Evolutionary conservation across 2,329 filamentous ascomycete genomes (phyloP).

Genomic region (Epichloe sibirici): DNA sequence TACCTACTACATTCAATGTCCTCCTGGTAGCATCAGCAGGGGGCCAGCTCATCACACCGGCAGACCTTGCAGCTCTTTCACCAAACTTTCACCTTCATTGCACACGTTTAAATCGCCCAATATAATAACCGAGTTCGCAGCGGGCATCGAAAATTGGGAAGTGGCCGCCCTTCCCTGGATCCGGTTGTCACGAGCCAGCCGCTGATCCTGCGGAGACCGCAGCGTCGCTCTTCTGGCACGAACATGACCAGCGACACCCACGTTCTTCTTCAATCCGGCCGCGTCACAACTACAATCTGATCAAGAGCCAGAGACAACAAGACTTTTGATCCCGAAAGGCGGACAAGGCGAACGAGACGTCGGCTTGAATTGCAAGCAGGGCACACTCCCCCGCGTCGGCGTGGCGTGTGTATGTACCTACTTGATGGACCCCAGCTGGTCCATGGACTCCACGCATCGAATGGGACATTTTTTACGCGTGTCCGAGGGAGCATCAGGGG

Average conservation of each 20-base stretch:
- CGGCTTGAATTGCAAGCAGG: constrained; percentile 3
- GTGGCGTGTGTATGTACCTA: background rate
- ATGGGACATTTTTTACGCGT: too few species aligned
- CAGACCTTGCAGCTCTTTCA: background rate
- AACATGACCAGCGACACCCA: background rate
- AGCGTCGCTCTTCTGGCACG: background rate
- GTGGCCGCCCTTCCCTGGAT: background rate
- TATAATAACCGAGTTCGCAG: background rate
- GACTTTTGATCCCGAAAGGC: background rate
- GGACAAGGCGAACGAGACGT: constrained; percentile 1
- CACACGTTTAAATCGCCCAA: constrained; percentile 3
- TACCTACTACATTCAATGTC: background rate
- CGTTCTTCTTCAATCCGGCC: constrained; percentile 3
- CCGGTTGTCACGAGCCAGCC: constrained; percentile 2
- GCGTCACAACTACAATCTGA: background rate
- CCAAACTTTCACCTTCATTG: background rate
- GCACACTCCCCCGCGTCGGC: background rate
- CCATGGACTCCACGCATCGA: too few species aligned
- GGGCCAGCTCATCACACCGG: background rate
- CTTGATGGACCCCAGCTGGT: constrained; percentile 1
- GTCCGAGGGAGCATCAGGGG: too few species aligned
- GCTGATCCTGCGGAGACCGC: background rate
- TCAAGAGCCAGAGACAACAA: background rate
- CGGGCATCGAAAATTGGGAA: constrained; percentile 5
- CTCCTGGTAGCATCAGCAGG: background rate